Percentiles rank a stretch among this genome's conserved stretches.
These are phyloP conservation scores for Saccharomycopsis oosterbeekiorum DNA, from an alignment of 805 yeast genomes.

Conservation along the genomic window DNA sequence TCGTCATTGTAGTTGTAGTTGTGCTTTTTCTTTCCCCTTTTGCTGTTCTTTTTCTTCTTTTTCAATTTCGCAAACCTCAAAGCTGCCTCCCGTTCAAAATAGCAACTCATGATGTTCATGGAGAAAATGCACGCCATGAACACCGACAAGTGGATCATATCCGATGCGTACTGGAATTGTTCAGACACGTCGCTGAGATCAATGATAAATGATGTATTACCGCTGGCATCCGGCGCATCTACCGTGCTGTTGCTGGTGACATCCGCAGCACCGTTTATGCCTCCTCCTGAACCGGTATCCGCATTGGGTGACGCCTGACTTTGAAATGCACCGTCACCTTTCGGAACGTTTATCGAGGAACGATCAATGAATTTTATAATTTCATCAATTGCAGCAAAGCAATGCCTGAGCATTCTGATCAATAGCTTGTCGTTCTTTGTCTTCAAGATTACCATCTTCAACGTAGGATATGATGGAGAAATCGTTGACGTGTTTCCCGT, in stretches of 20 bases:
- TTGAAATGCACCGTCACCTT: too few species aligned
- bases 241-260: neutral
- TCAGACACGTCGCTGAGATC: conserved; percentile 29
- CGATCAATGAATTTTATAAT: neutral
- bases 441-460: neutral
- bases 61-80: neutral
- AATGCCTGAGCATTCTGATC: neutral
- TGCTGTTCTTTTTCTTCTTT: conserved; percentile 1
- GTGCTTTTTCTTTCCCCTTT: neutral
- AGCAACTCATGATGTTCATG: neutral
- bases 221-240: conserved; percentile 4
- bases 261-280: neutral
- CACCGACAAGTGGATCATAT: conserved; percentile 41
- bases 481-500: neutral
- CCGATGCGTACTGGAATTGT: conserved; percentile 50
- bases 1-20: too few species aligned
- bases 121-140: conserved; percentile 4
- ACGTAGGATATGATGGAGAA: neutral
- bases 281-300: neutral
- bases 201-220: conserved; percentile 3
- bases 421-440: neutral
- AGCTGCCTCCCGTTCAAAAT: neutral
- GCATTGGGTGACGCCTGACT: too few species aligned
- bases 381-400: neutral
- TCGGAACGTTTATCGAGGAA: neutral